Evolutionary conservation across 2,329 filamentous ascomycete genomes (phyloP).

Genomic region (Colletotrichum gigasporum): DNA sequence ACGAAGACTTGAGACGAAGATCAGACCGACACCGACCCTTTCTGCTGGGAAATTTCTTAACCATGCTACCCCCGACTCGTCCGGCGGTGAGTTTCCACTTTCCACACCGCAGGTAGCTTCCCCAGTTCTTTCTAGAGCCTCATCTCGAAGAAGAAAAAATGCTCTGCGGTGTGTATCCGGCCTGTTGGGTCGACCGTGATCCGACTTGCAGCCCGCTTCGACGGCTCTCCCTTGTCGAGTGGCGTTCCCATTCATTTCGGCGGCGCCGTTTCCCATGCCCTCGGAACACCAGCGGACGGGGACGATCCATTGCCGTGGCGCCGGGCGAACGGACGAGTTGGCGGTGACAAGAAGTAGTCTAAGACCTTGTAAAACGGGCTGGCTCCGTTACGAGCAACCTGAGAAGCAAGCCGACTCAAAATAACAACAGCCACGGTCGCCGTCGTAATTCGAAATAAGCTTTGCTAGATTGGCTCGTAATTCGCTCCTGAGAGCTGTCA

Average conservation of each 20-base stretch:
- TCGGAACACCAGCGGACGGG: background rate
- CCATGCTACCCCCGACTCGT: slow-evolving; percentile 5
- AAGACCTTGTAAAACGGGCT: too few species aligned
- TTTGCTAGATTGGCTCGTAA: background rate
- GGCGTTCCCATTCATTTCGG: slow-evolving; percentile 18
- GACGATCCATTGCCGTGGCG: background rate
- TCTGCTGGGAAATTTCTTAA: background rate
- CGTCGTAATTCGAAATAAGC: background rate
- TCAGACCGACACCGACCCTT: slow-evolving; percentile 26
- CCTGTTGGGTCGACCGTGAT: background rate
- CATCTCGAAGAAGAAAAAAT: background rate
- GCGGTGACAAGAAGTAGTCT: background rate
- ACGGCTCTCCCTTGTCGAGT: background rate
- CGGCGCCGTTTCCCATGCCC: slow-evolving; percentile 13
- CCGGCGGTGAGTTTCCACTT: background rate
- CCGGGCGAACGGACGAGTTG: too few species aligned
- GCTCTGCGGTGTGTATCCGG: background rate
- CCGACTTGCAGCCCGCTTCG: background rate
- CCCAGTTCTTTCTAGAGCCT: slow-evolving; percentile 8
- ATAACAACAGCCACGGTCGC: background rate
- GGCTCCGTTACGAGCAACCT: too few species aligned
- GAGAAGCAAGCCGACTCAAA: background rate
- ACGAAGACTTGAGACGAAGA: slow-evolving; percentile 23
- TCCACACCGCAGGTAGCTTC: background rate
- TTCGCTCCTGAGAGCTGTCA: slow-evolving; percentile 1